Conservation (phyloP, 2,329 filamentous ascomycete genomes). For the Paecilomyces dactylethromorphus region DNA sequence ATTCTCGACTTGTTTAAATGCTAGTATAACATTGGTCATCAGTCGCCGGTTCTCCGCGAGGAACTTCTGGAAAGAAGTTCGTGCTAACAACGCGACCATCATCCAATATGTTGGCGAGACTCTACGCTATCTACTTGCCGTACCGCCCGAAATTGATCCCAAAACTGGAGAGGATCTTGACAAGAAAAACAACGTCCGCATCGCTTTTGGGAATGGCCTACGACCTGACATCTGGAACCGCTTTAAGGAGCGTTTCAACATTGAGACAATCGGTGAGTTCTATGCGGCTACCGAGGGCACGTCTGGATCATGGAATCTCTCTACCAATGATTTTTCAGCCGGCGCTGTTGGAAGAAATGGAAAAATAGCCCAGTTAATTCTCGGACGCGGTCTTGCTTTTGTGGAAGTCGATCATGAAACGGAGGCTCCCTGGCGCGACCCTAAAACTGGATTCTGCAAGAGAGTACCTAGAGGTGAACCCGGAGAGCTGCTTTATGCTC, state of each 20-base stretch:
- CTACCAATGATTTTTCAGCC: slow-evolving; percentile 63
- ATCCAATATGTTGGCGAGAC: slow-evolving; percentile 89
- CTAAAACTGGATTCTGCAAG: slow-evolving; percentile 62
- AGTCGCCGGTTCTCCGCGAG: slow-evolving; percentile 72
- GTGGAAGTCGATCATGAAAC: slow-evolving; percentile 67
- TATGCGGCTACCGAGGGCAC: slow-evolving; percentile 73
- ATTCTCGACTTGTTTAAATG: slow-evolving; percentile 53
- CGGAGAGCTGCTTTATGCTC: slow-evolving; percentile 68
- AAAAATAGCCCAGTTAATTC: slow-evolving; percentile 50
- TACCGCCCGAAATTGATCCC: slow-evolving; percentile 55
- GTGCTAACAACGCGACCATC: slow-evolving; percentile 62
- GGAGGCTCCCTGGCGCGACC: slow-evolving; percentile 61
- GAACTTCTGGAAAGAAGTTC: slow-evolving; percentile 70
- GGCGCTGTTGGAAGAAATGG: slow-evolving; percentile 75
- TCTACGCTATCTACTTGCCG: slow-evolving; percentile 70
- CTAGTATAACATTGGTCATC: slow-evolving; percentile 62
- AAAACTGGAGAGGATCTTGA: slow-evolving; percentile 63
- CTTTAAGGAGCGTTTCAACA: slow-evolving; percentile 74
- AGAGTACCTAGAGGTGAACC: slow-evolving; percentile 53
- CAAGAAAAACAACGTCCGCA: slow-evolving; percentile 62
- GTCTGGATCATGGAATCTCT: slow-evolving; percentile 64
- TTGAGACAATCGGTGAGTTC: slow-evolving; percentile 70
- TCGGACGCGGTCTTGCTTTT: slow-evolving; percentile 49
- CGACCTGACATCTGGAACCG: slow-evolving; percentile 78
- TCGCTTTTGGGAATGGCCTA: slow-evolving; percentile 78